Evolutionary conservation across 129 eudicot genomes (phyloP).

Genomic region (Pulicaria dysenterica): DNA sequence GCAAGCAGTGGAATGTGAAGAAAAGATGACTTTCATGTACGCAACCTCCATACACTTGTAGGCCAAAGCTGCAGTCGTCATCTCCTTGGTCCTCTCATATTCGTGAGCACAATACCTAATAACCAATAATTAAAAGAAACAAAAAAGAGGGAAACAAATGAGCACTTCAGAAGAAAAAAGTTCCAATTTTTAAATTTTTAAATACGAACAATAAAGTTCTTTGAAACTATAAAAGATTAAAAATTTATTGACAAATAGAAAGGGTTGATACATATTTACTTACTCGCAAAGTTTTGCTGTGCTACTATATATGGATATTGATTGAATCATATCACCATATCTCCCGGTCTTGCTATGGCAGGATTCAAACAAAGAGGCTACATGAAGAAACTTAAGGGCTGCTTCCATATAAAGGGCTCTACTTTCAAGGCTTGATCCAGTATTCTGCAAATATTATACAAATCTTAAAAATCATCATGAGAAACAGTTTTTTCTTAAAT

Average conservation of each 20-base stretch:
- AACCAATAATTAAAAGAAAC: constrained; percentile 7
- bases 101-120: constrained; percentile 92
- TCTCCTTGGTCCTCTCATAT: constrained; percentile 81
- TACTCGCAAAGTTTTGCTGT: constrained; percentile 95
- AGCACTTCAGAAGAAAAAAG: neutral
- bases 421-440: constrained; percentile 71
- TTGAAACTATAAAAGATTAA: neutral
- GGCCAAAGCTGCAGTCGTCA: constrained; percentile 92
- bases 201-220: neutral
- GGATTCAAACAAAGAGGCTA: constrained; percentile 83
- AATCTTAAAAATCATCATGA: neutral
- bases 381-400: constrained; percentile 86
- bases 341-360: constrained; percentile 53
- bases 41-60: constrained; percentile 96
- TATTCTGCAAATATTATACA: constrained; percentile 46
- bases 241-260: constrained; percentile 1
- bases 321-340: constrained; percentile 75
- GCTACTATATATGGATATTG: constrained; percentile 69
- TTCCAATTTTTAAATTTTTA: neutral
- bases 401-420: constrained; percentile 84
- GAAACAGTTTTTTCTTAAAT: neutral
- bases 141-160: constrained; percentile 6
- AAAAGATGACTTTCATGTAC: constrained; percentile 79
- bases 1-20: constrained; percentile 59
- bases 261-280: constrained; percentile 31